These are phyloP conservation scores for Cynara cardunculus DNA, from an alignment of 129 eudicot genomes.

Conservation along the genomic window DNA sequence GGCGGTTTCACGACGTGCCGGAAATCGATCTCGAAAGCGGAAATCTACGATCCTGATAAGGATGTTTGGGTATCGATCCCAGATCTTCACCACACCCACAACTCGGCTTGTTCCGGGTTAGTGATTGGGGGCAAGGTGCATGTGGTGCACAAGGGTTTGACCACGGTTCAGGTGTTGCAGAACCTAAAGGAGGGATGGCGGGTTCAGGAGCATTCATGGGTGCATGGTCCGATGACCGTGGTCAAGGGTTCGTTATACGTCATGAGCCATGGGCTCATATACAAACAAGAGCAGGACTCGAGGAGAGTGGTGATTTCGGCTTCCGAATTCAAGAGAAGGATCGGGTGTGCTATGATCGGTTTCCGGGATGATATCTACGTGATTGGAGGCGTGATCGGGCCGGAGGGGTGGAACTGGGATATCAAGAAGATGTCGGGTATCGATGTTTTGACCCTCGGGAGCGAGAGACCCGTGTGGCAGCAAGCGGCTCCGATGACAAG, in stretches of 20 bases:
- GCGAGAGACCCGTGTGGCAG: constrained; percentile 76
- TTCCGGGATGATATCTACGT: constrained; percentile 70
- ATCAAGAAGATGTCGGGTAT: constrained; percentile 70
- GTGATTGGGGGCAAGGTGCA: constrained; percentile 77
- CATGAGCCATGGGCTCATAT: constrained; percentile 78
- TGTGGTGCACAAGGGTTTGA: constrained; percentile 84
- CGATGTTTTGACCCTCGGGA: constrained; percentile 65
- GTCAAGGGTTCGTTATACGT: constrained; percentile 63
- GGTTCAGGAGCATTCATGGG: constrained; percentile 68
- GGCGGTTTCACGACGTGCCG: constrained; percentile 90
- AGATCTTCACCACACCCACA: constrained; percentile 71
- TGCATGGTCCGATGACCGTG: constrained; percentile 86
- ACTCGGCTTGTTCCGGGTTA: constrained; percentile 70
- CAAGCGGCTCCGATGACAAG: constrained; percentile 71
- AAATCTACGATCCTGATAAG: constrained; percentile 82
- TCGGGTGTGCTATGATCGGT: constrained; percentile 76
- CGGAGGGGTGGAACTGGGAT: constrained; percentile 76
- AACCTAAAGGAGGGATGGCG: constrained; percentile 46
- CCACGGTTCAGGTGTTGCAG: constrained; percentile 73
- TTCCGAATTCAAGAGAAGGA: constrained; percentile 64
- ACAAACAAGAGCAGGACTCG: constrained; percentile 50
- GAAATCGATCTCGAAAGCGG: constrained; percentile 79
- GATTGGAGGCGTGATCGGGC: constrained; percentile 91
- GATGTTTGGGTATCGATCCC: constrained; percentile 67
- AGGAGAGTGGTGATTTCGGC: constrained; percentile 60